Evolutionary conservation across 2,329 filamentous ascomycete genomes (phyloP).

Genomic region (Phaeosphaeriaceae sp.): DNA sequence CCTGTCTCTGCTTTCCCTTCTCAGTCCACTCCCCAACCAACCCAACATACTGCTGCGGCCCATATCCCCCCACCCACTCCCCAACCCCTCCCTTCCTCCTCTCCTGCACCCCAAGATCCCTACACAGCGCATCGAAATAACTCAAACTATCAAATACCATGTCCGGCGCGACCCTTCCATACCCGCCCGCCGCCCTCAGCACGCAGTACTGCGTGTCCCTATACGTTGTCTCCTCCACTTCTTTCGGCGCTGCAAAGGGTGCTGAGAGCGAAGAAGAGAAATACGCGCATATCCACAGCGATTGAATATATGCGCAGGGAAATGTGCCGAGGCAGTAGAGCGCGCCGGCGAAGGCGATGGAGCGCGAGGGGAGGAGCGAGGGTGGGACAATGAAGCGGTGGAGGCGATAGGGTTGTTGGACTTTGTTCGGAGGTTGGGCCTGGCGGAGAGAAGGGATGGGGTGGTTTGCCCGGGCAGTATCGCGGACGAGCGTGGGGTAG

Average conservation of each 20-base stretch:
- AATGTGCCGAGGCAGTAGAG: conserved; percentile 47
- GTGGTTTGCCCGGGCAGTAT: conserved; percentile 23
- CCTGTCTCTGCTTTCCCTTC: background rate
- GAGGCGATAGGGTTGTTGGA: conserved; percentile 42
- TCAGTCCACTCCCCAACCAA: conserved; percentile 26
- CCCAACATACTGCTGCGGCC: conserved; percentile 31
- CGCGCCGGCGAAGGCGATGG: conserved; percentile 30
- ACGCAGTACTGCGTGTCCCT: conserved; percentile 73
- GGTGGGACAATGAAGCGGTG: conserved; percentile 27
- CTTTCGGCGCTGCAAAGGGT: conserved; percentile 15
- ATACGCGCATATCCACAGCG: conserved; percentile 65
- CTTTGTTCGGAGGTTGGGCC: conserved; percentile 8
- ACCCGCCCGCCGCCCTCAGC: conserved; percentile 76
- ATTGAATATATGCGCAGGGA: conserved; percentile 49
- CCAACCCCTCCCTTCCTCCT: conserved; percentile 24
- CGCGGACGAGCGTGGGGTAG: conserved; percentile 27
- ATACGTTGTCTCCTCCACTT: conserved; percentile 51
- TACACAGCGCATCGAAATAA: conserved; percentile 36
- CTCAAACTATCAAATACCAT: conserved; percentile 39
- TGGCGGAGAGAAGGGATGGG: conserved; percentile 26
- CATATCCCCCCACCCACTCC: conserved; percentile 32
- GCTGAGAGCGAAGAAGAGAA: conserved; percentile 59
- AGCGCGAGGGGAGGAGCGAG: background rate
- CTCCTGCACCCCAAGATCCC: conserved; percentile 28
- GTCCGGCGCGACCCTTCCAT: conserved; percentile 66